A percentile compares a stretch with the other conserved stretches of the same genome.
phyloP scores from a whole-genome alignment of 208 protist genomes.

The Leptomonas pyrrhocoris region DNA sequence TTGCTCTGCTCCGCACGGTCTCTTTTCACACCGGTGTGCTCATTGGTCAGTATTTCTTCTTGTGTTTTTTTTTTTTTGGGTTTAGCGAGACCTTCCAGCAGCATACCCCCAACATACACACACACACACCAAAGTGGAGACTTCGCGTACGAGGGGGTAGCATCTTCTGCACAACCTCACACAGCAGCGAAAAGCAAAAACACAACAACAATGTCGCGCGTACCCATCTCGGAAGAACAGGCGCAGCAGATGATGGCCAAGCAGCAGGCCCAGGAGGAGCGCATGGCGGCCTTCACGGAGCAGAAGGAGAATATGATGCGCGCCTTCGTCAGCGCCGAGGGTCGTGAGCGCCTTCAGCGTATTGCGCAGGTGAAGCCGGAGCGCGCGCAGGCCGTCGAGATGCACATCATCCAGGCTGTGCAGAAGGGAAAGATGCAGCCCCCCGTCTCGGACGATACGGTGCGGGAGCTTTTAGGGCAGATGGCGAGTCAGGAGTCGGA shows the following conservation, averaged over 20 bases:
- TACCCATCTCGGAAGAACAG: slow-evolving; percentile 89
- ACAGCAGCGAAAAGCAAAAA: neutral
- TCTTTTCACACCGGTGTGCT: no score
- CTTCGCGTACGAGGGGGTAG: no score
- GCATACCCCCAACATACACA: neutral
- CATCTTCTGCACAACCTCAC: no score
- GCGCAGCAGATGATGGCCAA: slow-evolving; percentile 89
- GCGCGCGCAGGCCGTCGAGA: slow-evolving; percentile 80
- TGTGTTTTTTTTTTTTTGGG: no score
- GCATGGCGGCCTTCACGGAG: slow-evolving; percentile 72
- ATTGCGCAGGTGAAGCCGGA: slow-evolving; percentile 89
- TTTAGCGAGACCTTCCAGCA: neutral
- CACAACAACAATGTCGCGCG: slow-evolving; percentile 48
- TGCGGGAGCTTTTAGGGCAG: slow-evolving; percentile 79
- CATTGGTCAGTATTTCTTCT: no score
- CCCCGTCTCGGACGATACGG: slow-evolving; percentile 80
- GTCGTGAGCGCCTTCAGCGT: slow-evolving; percentile 88
- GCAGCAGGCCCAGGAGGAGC: slow-evolving; percentile 87
- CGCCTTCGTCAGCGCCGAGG: slow-evolving; percentile 84
- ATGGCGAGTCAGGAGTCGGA: slow-evolving; percentile 59
- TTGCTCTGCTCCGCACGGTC: no score
- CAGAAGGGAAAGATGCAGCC: slow-evolving; percentile 87
- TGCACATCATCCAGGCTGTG: slow-evolving; percentile 90
- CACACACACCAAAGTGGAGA: neutral
- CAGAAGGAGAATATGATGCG: slow-evolving; percentile 90